Evolutionary conservation across 352 stramenopile species (phyloP).

Genomic region (Phytopythium sindhum): DNA sequence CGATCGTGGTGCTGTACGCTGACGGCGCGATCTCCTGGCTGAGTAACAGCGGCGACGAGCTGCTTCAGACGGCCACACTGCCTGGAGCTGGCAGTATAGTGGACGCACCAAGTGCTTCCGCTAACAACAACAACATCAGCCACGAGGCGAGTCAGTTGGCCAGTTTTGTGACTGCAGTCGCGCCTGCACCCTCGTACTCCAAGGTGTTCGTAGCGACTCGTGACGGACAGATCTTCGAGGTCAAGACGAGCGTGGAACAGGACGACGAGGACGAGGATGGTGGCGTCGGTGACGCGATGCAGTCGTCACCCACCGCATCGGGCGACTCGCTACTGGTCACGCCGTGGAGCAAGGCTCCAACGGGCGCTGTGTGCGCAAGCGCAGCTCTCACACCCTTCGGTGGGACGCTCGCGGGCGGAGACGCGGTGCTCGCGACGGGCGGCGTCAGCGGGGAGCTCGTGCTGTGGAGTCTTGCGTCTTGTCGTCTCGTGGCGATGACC

Average conservation of each 20-base stretch:
- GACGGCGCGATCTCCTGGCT: conserved; percentile 55
- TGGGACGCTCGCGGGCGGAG: conserved; percentile 29
- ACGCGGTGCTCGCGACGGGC: conserved; percentile 52
- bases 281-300: neutral
- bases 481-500: conserved; percentile 32
- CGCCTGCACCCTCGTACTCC: conserved; percentile 44
- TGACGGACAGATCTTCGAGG: conserved; percentile 56
- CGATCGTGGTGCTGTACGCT: conserved; percentile 42
- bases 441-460: conserved; percentile 39
- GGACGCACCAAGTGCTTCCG: neutral
- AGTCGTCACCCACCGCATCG: neutral
- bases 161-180: conserved; percentile 31
- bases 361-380: conserved; percentile 38
- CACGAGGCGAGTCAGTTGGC: neutral
- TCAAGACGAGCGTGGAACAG: conserved; percentile 45
- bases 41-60: conserved; percentile 32
- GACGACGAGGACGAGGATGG: conserved; percentile 62
- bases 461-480: conserved; percentile 53
- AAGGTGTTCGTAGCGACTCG: conserved; percentile 60
- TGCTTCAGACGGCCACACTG: conserved; percentile 34
- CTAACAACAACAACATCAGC: neutral
- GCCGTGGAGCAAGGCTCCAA: conserved; percentile 48
- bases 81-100: conserved; percentile 10
- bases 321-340: conserved; percentile 30
- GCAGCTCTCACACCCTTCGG: conserved; percentile 54